Evolutionary conservation across 768 basidiomycete species (phyloP), one percentile per base, ranked within the genome.

Genomic region (Chiua virens): DNA sequence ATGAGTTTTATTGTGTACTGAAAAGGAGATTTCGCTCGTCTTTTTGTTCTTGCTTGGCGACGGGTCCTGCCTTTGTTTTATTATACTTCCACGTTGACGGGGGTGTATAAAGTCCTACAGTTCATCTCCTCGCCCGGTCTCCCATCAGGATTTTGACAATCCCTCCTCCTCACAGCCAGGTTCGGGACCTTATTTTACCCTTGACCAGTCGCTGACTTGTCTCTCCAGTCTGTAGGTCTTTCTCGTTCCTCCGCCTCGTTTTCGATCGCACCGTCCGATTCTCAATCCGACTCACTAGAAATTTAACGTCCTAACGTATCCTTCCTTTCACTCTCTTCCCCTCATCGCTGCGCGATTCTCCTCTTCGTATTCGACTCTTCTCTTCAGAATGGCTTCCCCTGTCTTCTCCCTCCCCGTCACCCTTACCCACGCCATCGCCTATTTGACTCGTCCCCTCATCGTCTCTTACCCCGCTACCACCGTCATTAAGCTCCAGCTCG

Each of bases 391-490:
- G 68, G 42, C 69, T 58, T 66, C 70, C 55, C 58, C 68, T 58
- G 61, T 80, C 58, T 70, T 77, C 59, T 76, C 69, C 60, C 82
- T 92, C 68, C 75, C 84, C 55, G 66, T 81, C 71, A 79, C 87
- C 56, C 80, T 92, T 67, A 77, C 85, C 53, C 85, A 91, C 61
- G 84, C 84, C 66, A 78, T 89, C 66, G 73, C 83, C 50, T 88
- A 83, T 75, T 76, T 92, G 67, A 89, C 86, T 34, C 77, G 79
- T 30, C 81, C 86, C 50, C 79, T 89, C 53, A 73, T 78, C 59
- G 61, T 68, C 47, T 70, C 76, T 36, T 81, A 86, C 68, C 70
- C 85, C n/a, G 75, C 81, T 39, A 73, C 77, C 49, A 81, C 81
- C 57, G 74, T 88, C 69, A 75, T 79, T 64, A 85, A 83, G 66